These are phyloP conservation scores for Deuterostichococcus epilithicus DNA, from an alignment of 139 green algal species.

Conservation along the genomic window DNA sequence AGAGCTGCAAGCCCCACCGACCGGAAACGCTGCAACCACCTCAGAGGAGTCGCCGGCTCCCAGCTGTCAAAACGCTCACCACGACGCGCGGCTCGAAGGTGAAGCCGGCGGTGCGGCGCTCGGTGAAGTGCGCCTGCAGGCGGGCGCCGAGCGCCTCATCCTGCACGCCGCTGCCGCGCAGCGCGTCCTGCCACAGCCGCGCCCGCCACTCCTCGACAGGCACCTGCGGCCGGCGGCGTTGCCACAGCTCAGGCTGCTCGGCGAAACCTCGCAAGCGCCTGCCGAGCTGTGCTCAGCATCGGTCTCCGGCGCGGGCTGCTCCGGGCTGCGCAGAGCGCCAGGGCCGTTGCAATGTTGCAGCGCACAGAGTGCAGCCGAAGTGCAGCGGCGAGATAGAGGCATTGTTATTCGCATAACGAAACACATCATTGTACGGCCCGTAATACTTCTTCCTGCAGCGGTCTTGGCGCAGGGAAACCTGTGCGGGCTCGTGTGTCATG, in stretches of 20 bases:
- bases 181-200: slow-evolving; percentile 22
- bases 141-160: background rate
- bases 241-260: background rate
- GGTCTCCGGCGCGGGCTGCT: too few relatives aligned
- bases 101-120: slow-evolving; percentile 20
- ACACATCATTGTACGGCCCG: slow-evolving; percentile 6
- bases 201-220: slow-evolving; percentile 32
- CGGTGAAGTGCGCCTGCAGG: slow-evolving; percentile 27
- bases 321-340: too few relatives aligned
- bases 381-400: background rate
- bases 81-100: slow-evolving; percentile 17
- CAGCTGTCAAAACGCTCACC: background rate
- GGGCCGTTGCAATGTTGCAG: too few relatives aligned
- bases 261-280: too few relatives aligned
- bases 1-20: too few relatives aligned
- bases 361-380: too few relatives aligned
- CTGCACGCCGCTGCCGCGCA: slow-evolving; percentile 7
- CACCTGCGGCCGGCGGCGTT: slow-evolving; percentile 4
- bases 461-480: slow-evolving; percentile 40
- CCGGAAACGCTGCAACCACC: too few relatives aligned
- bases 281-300: too few relatives aligned
- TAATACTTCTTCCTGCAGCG: slow-evolving; percentile 34
- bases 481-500: background rate
- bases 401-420: background rate
- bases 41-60: too few relatives aligned